These are phyloP conservation scores for Penicillium simplicissimum DNA, from an alignment of 495 filamentous ascomycete species.

Conservation along the genomic window DNA sequence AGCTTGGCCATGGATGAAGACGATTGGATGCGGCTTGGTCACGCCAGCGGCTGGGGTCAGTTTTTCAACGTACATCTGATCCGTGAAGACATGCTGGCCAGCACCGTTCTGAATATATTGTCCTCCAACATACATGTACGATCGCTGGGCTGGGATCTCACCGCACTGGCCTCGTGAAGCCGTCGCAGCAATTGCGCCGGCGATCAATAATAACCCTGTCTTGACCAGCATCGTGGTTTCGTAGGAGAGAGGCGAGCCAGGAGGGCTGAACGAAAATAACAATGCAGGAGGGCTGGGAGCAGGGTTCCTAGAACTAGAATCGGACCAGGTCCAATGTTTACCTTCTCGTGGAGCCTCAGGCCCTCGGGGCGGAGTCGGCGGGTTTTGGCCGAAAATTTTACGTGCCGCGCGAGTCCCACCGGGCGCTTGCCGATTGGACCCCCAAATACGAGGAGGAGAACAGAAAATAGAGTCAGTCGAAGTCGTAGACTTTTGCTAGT, in stretches of 20 bases:
- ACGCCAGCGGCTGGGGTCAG: constrained; percentile 35
- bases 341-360: background rate
- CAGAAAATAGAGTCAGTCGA: no score
- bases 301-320: no score
- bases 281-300: no score
- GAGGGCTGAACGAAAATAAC: background rate
- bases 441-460: no score
- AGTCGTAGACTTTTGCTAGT: no score
- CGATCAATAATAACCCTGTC: constrained; percentile 10
- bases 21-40: constrained; percentile 41
- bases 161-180: constrained; percentile 5
- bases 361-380: no score
- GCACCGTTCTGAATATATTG: constrained; percentile 35
- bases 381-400: background rate
- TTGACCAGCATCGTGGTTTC: constrained; percentile 9
- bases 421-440: background rate
- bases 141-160: constrained; percentile 22
- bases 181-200: constrained; percentile 4
- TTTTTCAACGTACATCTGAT: constrained; percentile 61
- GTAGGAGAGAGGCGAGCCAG: background rate
- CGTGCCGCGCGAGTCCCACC: background rate
- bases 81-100: constrained; percentile 42
- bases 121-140: constrained; percentile 55
- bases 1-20: constrained; percentile 55
- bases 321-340: no score